phyloP scores from a whole-genome alignment of 441 rosid species.

The Adansonia grandidieri region DNA sequence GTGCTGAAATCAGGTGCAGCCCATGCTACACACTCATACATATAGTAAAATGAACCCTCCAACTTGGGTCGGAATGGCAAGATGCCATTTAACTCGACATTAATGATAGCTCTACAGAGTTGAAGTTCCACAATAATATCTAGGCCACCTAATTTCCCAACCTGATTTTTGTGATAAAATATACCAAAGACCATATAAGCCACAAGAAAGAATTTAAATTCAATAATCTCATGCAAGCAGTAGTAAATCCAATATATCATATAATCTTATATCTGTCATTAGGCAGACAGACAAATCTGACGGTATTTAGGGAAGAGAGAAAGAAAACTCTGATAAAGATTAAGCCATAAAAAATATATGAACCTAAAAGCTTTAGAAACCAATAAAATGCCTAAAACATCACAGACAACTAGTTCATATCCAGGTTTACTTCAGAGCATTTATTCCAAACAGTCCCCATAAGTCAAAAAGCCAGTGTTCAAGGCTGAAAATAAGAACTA shows the following conservation, averaged over 20 bases:
- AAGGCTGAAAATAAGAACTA: conserved; percentile 3
- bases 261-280: neutral
- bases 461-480: neutral
- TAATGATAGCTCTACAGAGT: neutral
- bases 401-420: neutral
- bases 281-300: neutral
- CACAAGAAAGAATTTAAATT: neutral
- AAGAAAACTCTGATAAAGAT: conserved; percentile 3
- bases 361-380: conserved; percentile 10
- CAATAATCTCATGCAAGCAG: conserved; percentile 16
- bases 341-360: conserved; percentile 8
- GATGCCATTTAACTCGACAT: conserved; percentile 7
- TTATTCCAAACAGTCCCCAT: conserved; percentile 5
- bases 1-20: neutral
- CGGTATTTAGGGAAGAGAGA: conserved; percentile 1
- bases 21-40: neutral
- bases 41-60: neutral
- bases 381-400: neutral
- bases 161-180: neutral
- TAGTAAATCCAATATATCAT: neutral
- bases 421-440: conserved; percentile 12
- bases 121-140: conserved; percentile 8
- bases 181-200: neutral
- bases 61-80: conserved; percentile 5
- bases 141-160: conserved; percentile 12